These are phyloP conservation scores for Aphanomyces invadans DNA, from an alignment of 352 stramenopile species.

Conservation along the genomic window DNA sequence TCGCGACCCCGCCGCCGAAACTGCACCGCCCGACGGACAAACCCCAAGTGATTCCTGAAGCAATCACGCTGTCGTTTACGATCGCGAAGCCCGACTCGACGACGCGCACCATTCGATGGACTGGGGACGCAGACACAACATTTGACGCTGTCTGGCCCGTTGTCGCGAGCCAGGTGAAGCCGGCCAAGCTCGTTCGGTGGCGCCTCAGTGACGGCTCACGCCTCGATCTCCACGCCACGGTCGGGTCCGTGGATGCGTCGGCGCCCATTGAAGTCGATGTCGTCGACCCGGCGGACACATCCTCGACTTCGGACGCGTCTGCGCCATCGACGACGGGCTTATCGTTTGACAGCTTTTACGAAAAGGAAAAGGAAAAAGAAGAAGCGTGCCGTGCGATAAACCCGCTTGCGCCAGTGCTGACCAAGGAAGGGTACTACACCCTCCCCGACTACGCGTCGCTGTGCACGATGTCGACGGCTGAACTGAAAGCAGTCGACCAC, in stretches of 20 bases:
- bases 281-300: not conserved
- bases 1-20: conserved; percentile 15
- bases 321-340: not conserved
- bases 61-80: conserved; percentile 10
- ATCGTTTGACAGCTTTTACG: conserved; percentile 10
- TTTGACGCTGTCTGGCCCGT: not conserved
- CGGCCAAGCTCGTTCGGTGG: not conserved
- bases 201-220: not conserved
- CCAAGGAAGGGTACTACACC: conserved; percentile 75
- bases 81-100: not conserved
- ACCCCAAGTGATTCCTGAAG: conserved; percentile 8
- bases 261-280: conserved; percentile 5
- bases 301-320: too few species aligned
- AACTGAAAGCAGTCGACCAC: conserved; percentile 57
- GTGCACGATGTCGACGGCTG: conserved; percentile 59
- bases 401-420: conserved; percentile 38
- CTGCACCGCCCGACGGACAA: not conserved
- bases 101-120: not conserved
- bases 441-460: conserved; percentile 57
- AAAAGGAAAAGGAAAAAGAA: conserved; percentile 23
- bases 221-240: not conserved
- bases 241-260: conserved; percentile 6
- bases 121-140: not conserved
- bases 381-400: conserved; percentile 36
- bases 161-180: not conserved